Conservation (phyloP, 169 alveolate species). For the Babesia sp. region DNA sequence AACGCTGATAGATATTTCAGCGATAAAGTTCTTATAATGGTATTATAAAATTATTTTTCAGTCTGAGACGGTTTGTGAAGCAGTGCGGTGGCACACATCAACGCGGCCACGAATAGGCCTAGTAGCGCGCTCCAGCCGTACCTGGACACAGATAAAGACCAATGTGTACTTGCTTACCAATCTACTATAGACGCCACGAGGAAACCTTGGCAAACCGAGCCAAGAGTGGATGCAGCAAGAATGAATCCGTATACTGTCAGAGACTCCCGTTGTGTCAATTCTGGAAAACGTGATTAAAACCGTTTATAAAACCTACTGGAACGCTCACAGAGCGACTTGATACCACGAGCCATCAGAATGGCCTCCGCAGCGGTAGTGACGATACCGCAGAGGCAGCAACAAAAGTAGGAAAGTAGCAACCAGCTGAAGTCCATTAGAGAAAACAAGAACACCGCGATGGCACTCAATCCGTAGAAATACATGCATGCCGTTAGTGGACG, state of each 20-base stretch:
- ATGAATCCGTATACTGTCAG: slow-evolving; percentile 29
- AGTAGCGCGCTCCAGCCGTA: slow-evolving; percentile 50
- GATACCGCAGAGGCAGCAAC: slow-evolving; percentile 39
- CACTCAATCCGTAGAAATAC: slow-evolving; percentile 22
- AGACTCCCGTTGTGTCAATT: slow-evolving; percentile 32
- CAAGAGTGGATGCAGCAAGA: slow-evolving; percentile 44
- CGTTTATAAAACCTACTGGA: not conserved
- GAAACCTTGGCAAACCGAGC: slow-evolving; percentile 56
- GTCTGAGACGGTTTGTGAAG: slow-evolving; percentile 30
- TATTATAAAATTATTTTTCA: not conserved
- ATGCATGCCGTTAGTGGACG: slow-evolving; percentile 46
- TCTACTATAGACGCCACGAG: slow-evolving; percentile 49
- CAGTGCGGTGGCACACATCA: slow-evolving; percentile 47
- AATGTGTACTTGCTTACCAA: slow-evolving; percentile 21
- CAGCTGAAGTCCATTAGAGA: slow-evolving; percentile 34
- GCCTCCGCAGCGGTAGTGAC: slow-evolving; percentile 46
- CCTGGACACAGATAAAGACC: not conserved
- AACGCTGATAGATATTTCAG: not conserved
- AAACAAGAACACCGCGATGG: slow-evolving; percentile 13
- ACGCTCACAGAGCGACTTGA: slow-evolving; percentile 54
- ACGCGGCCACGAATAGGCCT: slow-evolving; percentile 20
- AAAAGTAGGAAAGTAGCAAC: not conserved
- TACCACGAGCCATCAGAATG: slow-evolving; percentile 48
- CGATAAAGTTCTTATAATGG: not conserved
- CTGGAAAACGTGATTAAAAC: not conserved